Evolutionary conservation across 495 filamentous ascomycete genomes (phyloP).

Genomic region (Parathielavia appendiculata): DNA sequence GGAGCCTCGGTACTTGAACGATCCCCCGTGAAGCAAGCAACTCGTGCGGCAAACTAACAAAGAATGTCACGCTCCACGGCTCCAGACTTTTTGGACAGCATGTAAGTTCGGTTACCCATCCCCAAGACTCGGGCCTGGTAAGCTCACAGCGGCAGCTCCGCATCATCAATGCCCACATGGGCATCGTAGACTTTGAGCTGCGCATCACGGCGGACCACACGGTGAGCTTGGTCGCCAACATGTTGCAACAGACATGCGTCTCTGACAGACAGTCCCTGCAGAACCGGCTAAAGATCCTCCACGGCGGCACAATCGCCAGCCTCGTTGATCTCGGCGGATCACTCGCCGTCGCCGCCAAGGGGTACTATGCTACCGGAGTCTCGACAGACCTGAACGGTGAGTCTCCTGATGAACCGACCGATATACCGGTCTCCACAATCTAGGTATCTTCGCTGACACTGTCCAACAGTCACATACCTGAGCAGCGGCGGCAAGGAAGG

Average conservation of each 20-base stretch:
- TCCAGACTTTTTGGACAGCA: constrained; percentile 40
- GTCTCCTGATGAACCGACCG: constrained; percentile 9
- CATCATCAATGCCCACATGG: constrained; percentile 68
- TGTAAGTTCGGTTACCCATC: constrained; percentile 25
- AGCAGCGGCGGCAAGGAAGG: constrained; percentile 77
- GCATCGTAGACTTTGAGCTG: constrained; percentile 81
- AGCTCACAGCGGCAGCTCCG: constrained; percentile 52
- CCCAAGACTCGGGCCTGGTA: neutral
- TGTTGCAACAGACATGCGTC: neutral
- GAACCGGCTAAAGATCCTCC: constrained; percentile 87
- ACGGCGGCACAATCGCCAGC: constrained; percentile 91
- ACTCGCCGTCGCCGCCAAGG: constrained; percentile 85
- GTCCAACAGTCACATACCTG: constrained; percentile 69
- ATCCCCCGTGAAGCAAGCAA: neutral
- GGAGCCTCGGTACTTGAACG: constrained; percentile 64
- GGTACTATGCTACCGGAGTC: constrained; percentile 83
- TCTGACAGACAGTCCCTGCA: constrained; percentile 29
- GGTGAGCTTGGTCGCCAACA: constrained; percentile 40
- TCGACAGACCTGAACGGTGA: constrained; percentile 86
- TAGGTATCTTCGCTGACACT: neutral
- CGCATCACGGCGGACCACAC: constrained; percentile 85
- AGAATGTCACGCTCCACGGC: neutral
- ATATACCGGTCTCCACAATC: neutral
- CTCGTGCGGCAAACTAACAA: constrained; percentile 1
- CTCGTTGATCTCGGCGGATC: constrained; percentile 96